Percentiles rank a stretch among this genome's conserved stretches.
phyloP scores from a whole-genome alignment of 768 basidiomycete genomes.

The Trametes maxima region DNA sequence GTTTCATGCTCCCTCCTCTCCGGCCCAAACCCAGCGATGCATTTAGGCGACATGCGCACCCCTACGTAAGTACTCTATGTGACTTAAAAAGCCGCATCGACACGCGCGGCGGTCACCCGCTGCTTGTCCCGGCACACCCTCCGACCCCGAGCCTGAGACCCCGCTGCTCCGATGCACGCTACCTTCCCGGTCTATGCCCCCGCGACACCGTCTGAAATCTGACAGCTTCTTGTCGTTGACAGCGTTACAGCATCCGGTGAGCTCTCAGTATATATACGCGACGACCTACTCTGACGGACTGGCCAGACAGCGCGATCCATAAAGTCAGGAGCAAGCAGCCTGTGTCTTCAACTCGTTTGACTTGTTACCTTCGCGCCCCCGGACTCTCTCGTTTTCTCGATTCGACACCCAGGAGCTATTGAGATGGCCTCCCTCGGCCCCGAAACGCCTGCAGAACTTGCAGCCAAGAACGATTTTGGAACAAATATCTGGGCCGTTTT shows the following conservation, averaged over 20 bases:
- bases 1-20: conserved; percentile 2
- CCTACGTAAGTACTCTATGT: not conserved
- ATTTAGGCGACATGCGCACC: conserved; percentile 3
- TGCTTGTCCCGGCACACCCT: too few relatives aligned
- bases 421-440: conserved; percentile 12
- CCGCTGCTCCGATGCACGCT: conserved; percentile 15
- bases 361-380: not conserved
- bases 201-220: conserved; percentile 11
- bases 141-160: not conserved
- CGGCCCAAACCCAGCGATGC: conserved; percentile 6
- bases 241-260: conserved; percentile 20
- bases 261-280: conserved; percentile 8
- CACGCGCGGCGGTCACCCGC: too few relatives aligned
- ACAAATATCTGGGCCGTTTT: conserved; percentile 31
- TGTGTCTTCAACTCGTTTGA: not conserved
- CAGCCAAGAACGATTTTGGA: conserved; percentile 31
- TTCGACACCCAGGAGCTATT: not conserved
- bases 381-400: not conserved
- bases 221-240: conserved; percentile 22
- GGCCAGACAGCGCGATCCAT: not conserved
- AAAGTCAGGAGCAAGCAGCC: not conserved
- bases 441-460: conserved; percentile 29
- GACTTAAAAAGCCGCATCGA: not conserved
- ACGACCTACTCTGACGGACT: not conserved
- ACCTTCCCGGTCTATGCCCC: conserved; percentile 2